Evolutionary conservation across 495 filamentous ascomycete genomes (phyloP), one percentile per base, ranked within the genome.

Genomic region (Aspergillus cavernicola): DNA sequence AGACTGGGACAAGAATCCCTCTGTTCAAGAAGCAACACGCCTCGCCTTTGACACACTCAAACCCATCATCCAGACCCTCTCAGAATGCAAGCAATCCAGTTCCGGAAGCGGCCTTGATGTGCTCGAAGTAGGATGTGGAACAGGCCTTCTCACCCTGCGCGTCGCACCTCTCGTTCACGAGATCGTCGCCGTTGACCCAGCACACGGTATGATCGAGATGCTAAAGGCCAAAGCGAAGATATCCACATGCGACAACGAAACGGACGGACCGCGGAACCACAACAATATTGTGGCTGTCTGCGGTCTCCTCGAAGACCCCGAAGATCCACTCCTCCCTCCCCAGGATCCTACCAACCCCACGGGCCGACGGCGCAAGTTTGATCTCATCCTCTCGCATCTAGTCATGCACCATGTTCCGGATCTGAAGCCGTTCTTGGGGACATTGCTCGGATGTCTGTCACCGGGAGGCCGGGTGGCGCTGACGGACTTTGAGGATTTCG

Each of bases 401-500:
- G 75, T 79, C 7, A 68, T 83, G 20, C 80, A 83, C 50, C 80
- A 83, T 57, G 72, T 83, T 19, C 70, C 76, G 1, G 68, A 71
- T 37, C 57, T 82, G 6, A 20, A 55, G 6, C 39, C 50, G 1
- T 59, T 81, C 10, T 57, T 83, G 3, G 19, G 16, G 2, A 72
- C 67, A 7, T 67, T 80, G 47, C 42, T 70, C 20, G 73, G 66
- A 9, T 73, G 68, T 28, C 56, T 83, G 11, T 67, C 61, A 35
- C 65, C 70, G 0, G 74, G 74, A n/a, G 64, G 79, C 28, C 51
- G 56, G 42, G 68, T 79, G 0, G 70, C 74, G 42, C 53, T 81
- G 50, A 81, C 79, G n/a, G 80, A 83, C 40, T 83, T 78, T 60
- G 78, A 83, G 59, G 72, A 83, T 40, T 79, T 75, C 51, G 80